Evolutionary conservation across 1,284 basidiomycete species (phyloP), one percentile per base, ranked within the genome.

Genomic region (Mycena citricolor): DNA sequence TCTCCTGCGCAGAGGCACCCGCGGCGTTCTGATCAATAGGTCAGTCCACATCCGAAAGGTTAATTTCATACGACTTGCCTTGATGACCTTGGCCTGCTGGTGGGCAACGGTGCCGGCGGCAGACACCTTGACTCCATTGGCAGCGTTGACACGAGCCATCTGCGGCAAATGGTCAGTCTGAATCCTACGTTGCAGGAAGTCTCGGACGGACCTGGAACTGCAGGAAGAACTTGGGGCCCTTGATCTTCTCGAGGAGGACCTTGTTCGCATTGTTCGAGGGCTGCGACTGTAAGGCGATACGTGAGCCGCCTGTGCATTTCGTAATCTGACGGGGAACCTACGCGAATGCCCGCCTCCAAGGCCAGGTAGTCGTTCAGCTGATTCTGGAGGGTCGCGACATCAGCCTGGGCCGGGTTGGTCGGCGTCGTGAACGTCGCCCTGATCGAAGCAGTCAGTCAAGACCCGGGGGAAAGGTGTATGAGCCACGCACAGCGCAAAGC

Each of bases 151-250:
- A 13, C 61, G 60, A 13, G 59, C 54, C 22, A 63, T 61, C 51
- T 61, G 52, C 5, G 11, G n/a, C 5, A 13, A 7, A 25, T 12
- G 19, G 37, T 16, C 26, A 29, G 10, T 10, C 14, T 10, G 26
- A 10, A n/a, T 29, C 14, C 26, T 10, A 29, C 26, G 26, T 10
- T 14, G 14, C 10, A 29, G 10, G 14, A 29, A 29, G 26, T 29
- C 10, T 29, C 4, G 23, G 30, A 17, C 43, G 12, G 24, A 52
- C 51, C 44, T 52, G 51, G 52, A 63, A 63, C 28, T 63, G 60
- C 22, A 63, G 46, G 53, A 63, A 63, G 52, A 61, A 61, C 32
- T 63, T 60, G n/a, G 60, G 57, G 19, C 59, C 59, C 42, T 63
- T 61, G 29, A 61, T 44, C 24, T 51, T 49, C 3, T 31, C 46